phyloP scores from a whole-genome alignment of 2,329 filamentous ascomycete genomes.

The Penicillium sp. region DNA sequence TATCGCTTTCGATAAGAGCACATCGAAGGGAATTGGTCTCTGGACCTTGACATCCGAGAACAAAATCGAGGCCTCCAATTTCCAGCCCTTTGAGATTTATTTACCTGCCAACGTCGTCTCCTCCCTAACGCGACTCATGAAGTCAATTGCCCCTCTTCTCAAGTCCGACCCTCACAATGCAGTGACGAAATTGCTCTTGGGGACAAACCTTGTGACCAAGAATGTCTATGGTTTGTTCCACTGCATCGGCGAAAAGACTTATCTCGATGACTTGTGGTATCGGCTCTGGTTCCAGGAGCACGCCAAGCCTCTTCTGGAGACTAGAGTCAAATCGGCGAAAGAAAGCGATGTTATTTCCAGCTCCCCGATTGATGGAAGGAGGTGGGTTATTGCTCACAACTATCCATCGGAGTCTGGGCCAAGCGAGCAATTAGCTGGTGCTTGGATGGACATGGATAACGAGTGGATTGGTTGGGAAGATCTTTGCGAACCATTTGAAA shows the following conservation, averaged over 20 bases:
- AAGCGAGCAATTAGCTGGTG: not conserved
- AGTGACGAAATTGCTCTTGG: constrained; percentile 7
- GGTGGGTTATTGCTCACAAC: constrained; percentile 7
- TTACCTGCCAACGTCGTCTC: constrained; percentile 7
- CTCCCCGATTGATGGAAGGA: constrained; percentile 4
- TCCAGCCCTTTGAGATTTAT: constrained; percentile 9
- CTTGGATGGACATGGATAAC: constrained; percentile 9
- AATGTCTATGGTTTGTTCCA: constrained; percentile 13
- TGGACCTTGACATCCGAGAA: constrained; percentile 5
- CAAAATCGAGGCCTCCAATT: constrained; percentile 5
- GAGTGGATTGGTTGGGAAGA: constrained; percentile 13
- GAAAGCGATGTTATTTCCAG: not conserved
- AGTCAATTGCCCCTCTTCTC: constrained; percentile 3
- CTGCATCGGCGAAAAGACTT: constrained; percentile 12
- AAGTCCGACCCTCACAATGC: not conserved
- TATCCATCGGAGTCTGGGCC: not conserved
- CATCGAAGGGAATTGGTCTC: not conserved
- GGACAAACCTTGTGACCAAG: constrained; percentile 15
- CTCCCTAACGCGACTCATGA: constrained; percentile 6
- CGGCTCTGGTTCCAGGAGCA: constrained; percentile 13
- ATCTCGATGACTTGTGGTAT: constrained; percentile 15
- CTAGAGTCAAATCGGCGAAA: not conserved
- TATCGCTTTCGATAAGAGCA: constrained; percentile 6
- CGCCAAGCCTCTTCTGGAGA: constrained; percentile 6
- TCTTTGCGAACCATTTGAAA: constrained; percentile 8